phyloP scores from a whole-genome alignment of 108 stramenopile genomes.

The Fragilariopsis cylindrus region DNA sequence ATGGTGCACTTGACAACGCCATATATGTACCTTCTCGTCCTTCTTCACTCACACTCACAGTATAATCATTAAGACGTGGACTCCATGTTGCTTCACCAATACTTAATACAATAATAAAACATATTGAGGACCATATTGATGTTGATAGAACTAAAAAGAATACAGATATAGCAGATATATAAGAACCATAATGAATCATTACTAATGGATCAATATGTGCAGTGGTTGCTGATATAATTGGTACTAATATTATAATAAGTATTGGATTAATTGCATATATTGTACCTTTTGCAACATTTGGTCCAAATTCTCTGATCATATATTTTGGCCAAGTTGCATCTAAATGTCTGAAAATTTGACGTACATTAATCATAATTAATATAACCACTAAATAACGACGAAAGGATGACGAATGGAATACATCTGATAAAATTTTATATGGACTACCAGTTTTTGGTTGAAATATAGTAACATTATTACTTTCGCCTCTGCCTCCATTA shows the following conservation, averaged over 20 bases:
- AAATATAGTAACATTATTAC: slow-evolving; percentile 43
- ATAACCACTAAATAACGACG: slow-evolving; percentile 71
- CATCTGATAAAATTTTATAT: slow-evolving; percentile 52
- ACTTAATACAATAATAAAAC: slow-evolving; percentile 68
- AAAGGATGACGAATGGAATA: slow-evolving; percentile 60
- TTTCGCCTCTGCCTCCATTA: too few relatives aligned
- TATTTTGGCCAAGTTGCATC: slow-evolving; percentile 88
- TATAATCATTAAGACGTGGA: slow-evolving; percentile 80
- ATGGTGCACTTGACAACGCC: slow-evolving; percentile 77
- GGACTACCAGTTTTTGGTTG: slow-evolving; percentile 50
- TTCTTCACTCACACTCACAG: slow-evolving; percentile 67
- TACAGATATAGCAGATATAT: slow-evolving; percentile 69
- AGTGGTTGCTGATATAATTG: slow-evolving; percentile 74
- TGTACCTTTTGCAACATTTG: slow-evolving; percentile 66
- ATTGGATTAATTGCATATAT: slow-evolving; percentile 83
- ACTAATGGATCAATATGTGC: slow-evolving; percentile 58
- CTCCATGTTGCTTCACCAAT: slow-evolving; percentile 85
- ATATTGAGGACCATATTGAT: slow-evolving; percentile 58
- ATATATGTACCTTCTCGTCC: slow-evolving; percentile 84
- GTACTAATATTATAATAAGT: slow-evolving; percentile 77
- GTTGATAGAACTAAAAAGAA: slow-evolving; percentile 72
- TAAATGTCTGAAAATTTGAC: slow-evolving; percentile 83
- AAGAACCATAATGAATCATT: slow-evolving; percentile 80
- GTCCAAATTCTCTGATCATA: slow-evolving; percentile 80
- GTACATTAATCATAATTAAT: slow-evolving; percentile 80